Evolutionary conservation across 2,329 filamentous ascomycete species (phyloP), one percentile per base, ranked within the genome.

Genomic region (Tolypocladium nubicola): DNA sequence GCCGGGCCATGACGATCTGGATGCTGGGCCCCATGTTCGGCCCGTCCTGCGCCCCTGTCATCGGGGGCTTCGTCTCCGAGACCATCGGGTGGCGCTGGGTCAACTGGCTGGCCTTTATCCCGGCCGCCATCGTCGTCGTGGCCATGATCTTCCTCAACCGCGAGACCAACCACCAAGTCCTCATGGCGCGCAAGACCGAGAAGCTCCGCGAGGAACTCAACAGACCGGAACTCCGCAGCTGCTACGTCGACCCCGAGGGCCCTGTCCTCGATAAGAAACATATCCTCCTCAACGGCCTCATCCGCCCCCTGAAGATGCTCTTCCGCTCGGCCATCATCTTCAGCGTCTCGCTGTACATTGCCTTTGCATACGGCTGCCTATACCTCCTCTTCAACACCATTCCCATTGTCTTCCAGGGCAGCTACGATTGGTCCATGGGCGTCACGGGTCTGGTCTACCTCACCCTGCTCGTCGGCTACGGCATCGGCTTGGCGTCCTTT

Each of bases 1-100:
- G 80, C 19, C 69, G 71, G 23, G 77, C 79, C 50, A 75, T 80
- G 58, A 76, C 78, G 1, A 69, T 79, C 21, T 83, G 79, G 71
- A 75, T 78, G 50, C 61, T 80, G 68, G 81, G 84, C 0, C 82
- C 87, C 2, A 79, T 86, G 23, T 78, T 81, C 8, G 83, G 83
- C 0, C 78, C 79, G 0, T 75, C 75, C 0, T 59, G 75, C 8
- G 79, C 75, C 0, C 79, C 79, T 1, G 61, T 81, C 16, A 71
- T 76, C 8, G 79, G 79, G 2, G 79, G 76, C 10, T 82, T 77
- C 59, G 68, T 82, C 6, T 71, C 75, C 2, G 69, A 79, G 49
- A 73, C 71, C 2, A 76, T 77, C 16, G 77, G 78, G 11, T 81
- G 79, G 79, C 71, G 78, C 14, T 81, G 80, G 78, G 70, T 75